Evolutionary conservation across 1,284 basidiomycete genomes (phyloP), one percentile per base, ranked within the genome.

Genomic region (Cryptococcus hybrid): DNA sequence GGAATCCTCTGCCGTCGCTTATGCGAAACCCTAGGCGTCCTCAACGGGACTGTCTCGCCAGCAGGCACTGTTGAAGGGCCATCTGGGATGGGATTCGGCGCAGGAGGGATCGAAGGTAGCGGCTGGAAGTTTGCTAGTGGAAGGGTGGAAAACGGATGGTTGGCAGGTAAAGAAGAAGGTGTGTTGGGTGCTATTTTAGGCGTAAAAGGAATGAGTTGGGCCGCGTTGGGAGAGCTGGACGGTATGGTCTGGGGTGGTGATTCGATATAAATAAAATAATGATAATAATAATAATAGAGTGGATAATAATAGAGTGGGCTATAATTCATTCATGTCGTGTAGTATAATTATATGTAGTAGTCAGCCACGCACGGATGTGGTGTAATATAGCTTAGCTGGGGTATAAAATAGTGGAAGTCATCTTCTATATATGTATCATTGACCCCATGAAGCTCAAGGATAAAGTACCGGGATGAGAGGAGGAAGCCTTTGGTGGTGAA

Each of bases 21-120:
- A 36, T 82, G 92, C 47, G 92, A 96, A 78, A 85, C 87, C 0
- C 81, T 96, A 78, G 90, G 90, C 68, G 79, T 93, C 48, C 80
- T 98, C 55, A 91, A 92, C 71, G 90, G 89, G 59, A 73, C 69
- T 1, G 61, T 68, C 18, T 59, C 60, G 5, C 64, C 66, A 5
- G 62, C 59, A n/a, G 68, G 66, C 5, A 61, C 64, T 30, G 61
- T 57, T 2, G 61, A 63, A 42, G 54, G 58, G 13, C 85, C 82
- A 3, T 83, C 83, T 62, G 89, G 92, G 69, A 71, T 77, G 63
- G 56, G 60, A 11, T 77, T 76, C 82, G 44, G 81, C 75, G 56
- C 84, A 80, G 44, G 82, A n/a, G 63, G 82, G 83, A 48, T 90
- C 2, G 66, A 64, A 87, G 75, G 88, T 85, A 47, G 87, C 86